Conservation (phyloP, 2,329 filamentous ascomycete genomes). For the Penicillium sp. region DNA sequence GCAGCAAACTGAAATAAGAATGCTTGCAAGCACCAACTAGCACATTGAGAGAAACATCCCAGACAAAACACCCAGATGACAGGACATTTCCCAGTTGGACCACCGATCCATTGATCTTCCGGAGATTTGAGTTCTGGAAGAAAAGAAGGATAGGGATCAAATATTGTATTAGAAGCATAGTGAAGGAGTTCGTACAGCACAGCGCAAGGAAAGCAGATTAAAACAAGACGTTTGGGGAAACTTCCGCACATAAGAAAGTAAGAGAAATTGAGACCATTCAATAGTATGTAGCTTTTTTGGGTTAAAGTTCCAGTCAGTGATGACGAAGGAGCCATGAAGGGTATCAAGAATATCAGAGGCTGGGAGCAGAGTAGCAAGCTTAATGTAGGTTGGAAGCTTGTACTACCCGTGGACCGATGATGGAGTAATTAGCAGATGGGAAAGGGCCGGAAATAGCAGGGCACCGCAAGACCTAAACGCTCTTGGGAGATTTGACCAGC, state of each 20-base stretch:
- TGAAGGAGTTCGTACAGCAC: constrained; percentile 22
- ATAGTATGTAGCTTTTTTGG: constrained; percentile 18
- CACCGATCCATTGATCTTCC: constrained; percentile 8
- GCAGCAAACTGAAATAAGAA: background rate
- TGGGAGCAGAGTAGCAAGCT: constrained; percentile 26
- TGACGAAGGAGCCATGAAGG: constrained; percentile 36
- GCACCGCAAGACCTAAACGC: constrained; percentile 21
- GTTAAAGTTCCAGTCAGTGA: constrained; percentile 30
- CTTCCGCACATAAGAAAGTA: constrained; percentile 11
- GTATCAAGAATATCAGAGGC: constrained; percentile 39
- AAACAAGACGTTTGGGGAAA: constrained; percentile 13
- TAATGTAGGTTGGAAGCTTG: background rate
- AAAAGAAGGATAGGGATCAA: constrained; percentile 8
- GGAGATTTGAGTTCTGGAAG: constrained; percentile 5
- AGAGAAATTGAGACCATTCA: constrained; percentile 18
- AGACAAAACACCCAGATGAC: background rate
- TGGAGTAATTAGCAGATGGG: constrained; percentile 1
- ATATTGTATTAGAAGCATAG: constrained; percentile 26
- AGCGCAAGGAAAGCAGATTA: constrained; percentile 19
- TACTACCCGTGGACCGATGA: background rate
- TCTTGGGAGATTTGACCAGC: constrained; percentile 37
- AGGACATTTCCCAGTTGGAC: background rate
- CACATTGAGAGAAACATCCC: background rate
- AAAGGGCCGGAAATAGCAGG: constrained; percentile 1
- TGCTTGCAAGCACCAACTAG: background rate